Conservation (phyloP, 345 rosid species). For the Dovyalis caffra region DNA sequence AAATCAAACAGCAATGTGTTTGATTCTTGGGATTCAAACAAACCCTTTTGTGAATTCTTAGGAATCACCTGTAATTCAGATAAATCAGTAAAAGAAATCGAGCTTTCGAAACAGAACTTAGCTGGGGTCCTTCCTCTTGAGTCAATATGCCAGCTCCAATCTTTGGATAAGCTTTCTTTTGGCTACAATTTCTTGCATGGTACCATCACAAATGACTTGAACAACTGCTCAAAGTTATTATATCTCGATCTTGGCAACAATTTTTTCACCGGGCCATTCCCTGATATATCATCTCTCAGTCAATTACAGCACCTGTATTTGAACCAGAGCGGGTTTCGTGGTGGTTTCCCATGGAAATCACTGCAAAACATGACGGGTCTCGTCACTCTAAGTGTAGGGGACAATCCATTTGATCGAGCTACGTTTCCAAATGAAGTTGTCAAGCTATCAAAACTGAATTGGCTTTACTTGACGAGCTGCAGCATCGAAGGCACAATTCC, state of each 20-base stretch:
- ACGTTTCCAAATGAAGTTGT: constrained; percentile 49
- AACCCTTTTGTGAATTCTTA: constrained; percentile 42
- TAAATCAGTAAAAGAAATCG: constrained; percentile 54
- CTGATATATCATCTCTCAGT: constrained; percentile 48
- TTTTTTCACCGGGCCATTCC: constrained; percentile 56
- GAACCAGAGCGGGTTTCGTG: constrained; percentile 61
- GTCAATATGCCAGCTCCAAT: constrained; percentile 56
- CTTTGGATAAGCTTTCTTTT: constrained; percentile 59
- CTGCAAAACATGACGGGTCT: constrained; percentile 49
- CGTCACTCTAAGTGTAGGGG: constrained; percentile 60
- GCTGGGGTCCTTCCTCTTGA: constrained; percentile 50
- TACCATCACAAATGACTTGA: constrained; percentile 33
- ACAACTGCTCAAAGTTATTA: constrained; percentile 46
- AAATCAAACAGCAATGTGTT: constrained; percentile 32
- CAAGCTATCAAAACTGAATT: constrained; percentile 47
- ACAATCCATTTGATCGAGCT: constrained; percentile 48
- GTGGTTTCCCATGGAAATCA: constrained; percentile 73
- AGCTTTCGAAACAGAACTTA: constrained; percentile 52
- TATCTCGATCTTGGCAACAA: constrained; percentile 82
- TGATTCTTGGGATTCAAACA: constrained; percentile 48
- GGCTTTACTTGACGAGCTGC: constrained; percentile 66
- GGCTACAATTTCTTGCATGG: constrained; percentile 64
- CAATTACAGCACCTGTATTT: constrained; percentile 51
- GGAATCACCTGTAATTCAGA: constrained; percentile 61
- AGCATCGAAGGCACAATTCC: constrained; percentile 63